phyloP scores from a whole-genome alignment of 345 rosid genomes.

The Murraya paniculata region DNA sequence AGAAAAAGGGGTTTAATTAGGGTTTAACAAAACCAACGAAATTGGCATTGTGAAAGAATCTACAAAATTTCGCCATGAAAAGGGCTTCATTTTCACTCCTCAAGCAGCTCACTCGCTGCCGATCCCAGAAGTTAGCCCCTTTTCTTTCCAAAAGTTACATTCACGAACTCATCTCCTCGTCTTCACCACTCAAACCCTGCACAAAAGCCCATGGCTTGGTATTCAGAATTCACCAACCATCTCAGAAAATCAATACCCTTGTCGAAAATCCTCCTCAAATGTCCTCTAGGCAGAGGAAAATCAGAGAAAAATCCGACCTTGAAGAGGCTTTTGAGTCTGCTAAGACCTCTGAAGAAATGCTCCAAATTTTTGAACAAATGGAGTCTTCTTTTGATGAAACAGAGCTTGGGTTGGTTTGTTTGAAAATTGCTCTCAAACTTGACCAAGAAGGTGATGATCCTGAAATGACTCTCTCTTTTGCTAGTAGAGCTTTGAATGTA shows the following conservation, averaged over 20 bases:
- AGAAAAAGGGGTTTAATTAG: constrained; percentile 22
- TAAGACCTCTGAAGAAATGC: constrained; percentile 67
- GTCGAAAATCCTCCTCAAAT: constrained; percentile 44
- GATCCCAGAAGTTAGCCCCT: constrained; percentile 27
- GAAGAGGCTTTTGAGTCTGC: constrained; percentile 92
- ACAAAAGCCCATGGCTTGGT: constrained; percentile 33
- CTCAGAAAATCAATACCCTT: constrained; percentile 49
- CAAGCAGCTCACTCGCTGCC: constrained; percentile 39
- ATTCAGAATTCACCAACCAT: constrained; percentile 33
- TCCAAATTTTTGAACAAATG: constrained; percentile 65
- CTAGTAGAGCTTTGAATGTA: constrained; percentile 59
- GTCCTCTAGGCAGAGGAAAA: constrained; percentile 54
- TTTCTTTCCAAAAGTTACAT: constrained; percentile 20
- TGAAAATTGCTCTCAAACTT: constrained; percentile 83
- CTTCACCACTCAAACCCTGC: constrained; percentile 35
- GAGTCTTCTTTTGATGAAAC: constrained; percentile 64
- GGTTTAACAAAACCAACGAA: constrained; percentile 27
- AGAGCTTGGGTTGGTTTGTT: constrained; percentile 71
- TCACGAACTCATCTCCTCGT: constrained; percentile 22
- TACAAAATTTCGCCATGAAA: constrained; percentile 43
- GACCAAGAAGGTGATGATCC: constrained; percentile 88
- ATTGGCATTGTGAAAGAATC: not conserved
- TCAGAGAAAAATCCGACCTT: constrained; percentile 57
- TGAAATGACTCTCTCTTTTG: constrained; percentile 57
- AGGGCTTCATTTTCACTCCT: constrained; percentile 52